Evolutionary conservation across 306 rosid species (phyloP), one percentile per base, ranked within the genome.

Genomic region (Mimosa bimucronata): DNA sequence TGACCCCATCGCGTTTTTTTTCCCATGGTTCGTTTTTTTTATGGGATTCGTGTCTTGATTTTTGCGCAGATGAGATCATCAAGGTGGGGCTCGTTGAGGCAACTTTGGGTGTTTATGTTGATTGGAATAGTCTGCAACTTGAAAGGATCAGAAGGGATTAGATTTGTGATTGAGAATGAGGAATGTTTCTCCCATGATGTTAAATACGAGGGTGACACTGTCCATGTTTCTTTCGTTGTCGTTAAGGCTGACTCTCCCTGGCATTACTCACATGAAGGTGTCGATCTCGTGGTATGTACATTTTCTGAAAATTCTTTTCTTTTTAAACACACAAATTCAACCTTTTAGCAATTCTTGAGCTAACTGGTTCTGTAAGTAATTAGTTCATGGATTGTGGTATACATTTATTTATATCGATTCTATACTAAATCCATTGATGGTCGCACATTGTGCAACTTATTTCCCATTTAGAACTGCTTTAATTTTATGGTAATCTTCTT

Each of bases 101-200:
- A 71, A 74, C 82, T 85, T 69, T 80, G 82, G 76, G 48, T 85
- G 78, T 31, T 78, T 60, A 83, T 73, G 72, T 19, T 91, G 14
- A 34, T 82, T 68, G 83, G 85, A 74, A 74, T 55, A 0, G 79
- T 87, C 9, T 81, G 58, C 84, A 83, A 62, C 67, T 62, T 89
- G 72, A 68, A 75, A 78, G 76, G 76, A 29, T 85, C 94, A 0
- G 88, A 86, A 62, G 97, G 92, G 29, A 87, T 95, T 42, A 86
- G 97, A 82, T 91, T 95, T 77, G 94, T 89, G 73, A 90, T 95
- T 6, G 99, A 91, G 79, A 88, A 83, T 52, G 98, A 91, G 38
- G 99, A 95, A 50, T 91, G 99, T 58, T 87, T 91, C 87, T 93
- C 98, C 61, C 98, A 93, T 26, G 87, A 89, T 30, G 96, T 89